Base-by-base conservation (phyloP, 2,329 filamentous ascomycete species). In the Lizonia empirigonia region DNA sequence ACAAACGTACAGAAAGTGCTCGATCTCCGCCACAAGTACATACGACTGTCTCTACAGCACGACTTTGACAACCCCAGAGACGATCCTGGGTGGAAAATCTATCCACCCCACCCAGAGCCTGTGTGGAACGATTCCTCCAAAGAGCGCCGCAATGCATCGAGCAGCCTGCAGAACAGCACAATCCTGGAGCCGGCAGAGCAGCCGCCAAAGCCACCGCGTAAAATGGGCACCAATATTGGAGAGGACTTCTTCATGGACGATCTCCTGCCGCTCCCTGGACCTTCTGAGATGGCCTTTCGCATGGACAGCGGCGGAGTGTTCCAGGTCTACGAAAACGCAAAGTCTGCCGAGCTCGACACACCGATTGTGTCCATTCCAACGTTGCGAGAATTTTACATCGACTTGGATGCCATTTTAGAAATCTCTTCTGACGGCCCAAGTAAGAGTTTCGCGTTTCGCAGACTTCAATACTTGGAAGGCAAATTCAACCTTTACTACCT, bases 401-500 rank as follows among this genome's bases (percentile, higher is more conserved):
- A 97, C 68, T 78, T 99, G 20, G 94, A 99, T 68, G 81, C 86
- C 18, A 87, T 97, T 50, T 80, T 96, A 44, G 86, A 88, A 51
- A 85, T 95, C n/a, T 96, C 92, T 0, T 96, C 92, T 0, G 93
- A 99, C 68, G 94, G 94, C 0, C 94, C 94, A 0, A 93, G 88
- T 74, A 99, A 99, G 76, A 97, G 91, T 67, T 97, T 97, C 74
- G 93, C 94, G 1, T 99, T 96, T 73, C 87, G 93, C 46, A 87
- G 95, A 9, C 81, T 99, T 38, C 93, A 96, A 65, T 99, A 97
- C 70, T 79, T 99, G 7, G 94, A 99, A 76, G 93, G 91, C 53
- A 97, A 97, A 70, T 99, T 96, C 76, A 96, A 97, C 70, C 82
- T 99, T 18, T 97, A 99, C 70, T 85, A 87, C 18, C 83, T 99